Conservation (phyloP, 306 rosid genomes). For the Cucurbita pepo region DNA sequence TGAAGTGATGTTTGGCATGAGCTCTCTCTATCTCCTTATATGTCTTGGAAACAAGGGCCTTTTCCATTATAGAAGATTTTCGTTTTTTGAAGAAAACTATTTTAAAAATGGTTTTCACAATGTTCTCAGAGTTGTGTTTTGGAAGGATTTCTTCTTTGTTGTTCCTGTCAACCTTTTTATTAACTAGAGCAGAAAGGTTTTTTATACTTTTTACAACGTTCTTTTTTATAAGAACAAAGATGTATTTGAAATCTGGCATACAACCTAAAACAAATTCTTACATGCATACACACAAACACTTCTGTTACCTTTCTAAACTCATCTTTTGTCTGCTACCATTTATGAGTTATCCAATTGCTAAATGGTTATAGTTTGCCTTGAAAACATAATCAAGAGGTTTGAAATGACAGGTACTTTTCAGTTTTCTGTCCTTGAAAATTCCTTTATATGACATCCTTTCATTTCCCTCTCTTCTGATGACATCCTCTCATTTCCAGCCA, state of each 20-base stretch:
- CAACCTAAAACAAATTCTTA: neutral
- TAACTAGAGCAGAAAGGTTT: neutral
- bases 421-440: neutral
- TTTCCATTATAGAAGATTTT: neutral
- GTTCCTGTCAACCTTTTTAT: neutral
- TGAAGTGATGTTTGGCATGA: neutral
- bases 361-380: neutral
- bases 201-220: neutral
- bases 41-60: neutral
- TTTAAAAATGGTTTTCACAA: neutral
- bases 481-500: neutral
- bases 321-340: neutral
- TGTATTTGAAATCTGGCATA: neutral
- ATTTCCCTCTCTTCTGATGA: neutral
- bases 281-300: neutral
- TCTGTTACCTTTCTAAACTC: neutral
- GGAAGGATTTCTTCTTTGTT: neutral
- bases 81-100: neutral
- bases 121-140: neutral
- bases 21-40: neutral
- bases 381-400: neutral
- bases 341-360: neutral
- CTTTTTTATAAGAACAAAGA: neutral
- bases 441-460: neutral
- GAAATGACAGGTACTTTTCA: neutral